A percentile compares a stretch with the other conserved stretches of the same genome.
phyloP scores from a whole-genome alignment of 495 filamentous ascomycete species.

The Amniculicola lignicola region DNA sequence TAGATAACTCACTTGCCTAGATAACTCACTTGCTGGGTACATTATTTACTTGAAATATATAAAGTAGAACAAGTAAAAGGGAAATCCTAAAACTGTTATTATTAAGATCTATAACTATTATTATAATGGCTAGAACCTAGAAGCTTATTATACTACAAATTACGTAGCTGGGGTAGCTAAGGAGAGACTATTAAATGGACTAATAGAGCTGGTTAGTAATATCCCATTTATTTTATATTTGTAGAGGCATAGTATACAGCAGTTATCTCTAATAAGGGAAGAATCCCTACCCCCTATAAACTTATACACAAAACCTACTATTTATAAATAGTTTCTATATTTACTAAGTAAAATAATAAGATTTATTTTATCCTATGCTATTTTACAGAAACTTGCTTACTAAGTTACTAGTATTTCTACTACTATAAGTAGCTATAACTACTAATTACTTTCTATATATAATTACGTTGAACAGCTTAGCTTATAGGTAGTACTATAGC shows the following conservation, averaged over 20 bases:
- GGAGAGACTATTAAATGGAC: not conserved
- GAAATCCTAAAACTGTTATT: constrained; percentile 1
- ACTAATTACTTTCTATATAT: not conserved
- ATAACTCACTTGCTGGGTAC: too few species aligned
- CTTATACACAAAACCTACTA: not conserved
- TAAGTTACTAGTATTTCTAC: not conserved
- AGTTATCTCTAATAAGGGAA: constrained; percentile 1
- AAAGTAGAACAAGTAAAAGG: not conserved
- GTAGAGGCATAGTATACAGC: not conserved
- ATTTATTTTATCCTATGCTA: not conserved
- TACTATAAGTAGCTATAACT: not conserved
- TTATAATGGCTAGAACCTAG: not conserved
- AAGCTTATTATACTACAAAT: not conserved
- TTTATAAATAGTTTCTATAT: not conserved
- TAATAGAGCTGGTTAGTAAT: constrained; percentile 2
- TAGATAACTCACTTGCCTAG: too few species aligned
- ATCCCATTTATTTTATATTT: constrained; percentile 6
- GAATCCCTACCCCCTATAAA: not conserved
- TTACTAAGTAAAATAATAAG: not conserved
- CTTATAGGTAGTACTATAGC: not conserved
- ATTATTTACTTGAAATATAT: constrained; percentile 10
- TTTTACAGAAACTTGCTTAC: not conserved
- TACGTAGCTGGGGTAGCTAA: not conserved
- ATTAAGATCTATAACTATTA: constrained; percentile 11
- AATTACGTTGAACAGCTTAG: too few species aligned